Base-by-base conservation (phyloP, 345 rosid genomes). In the Eucalyptus regnans region DNA sequence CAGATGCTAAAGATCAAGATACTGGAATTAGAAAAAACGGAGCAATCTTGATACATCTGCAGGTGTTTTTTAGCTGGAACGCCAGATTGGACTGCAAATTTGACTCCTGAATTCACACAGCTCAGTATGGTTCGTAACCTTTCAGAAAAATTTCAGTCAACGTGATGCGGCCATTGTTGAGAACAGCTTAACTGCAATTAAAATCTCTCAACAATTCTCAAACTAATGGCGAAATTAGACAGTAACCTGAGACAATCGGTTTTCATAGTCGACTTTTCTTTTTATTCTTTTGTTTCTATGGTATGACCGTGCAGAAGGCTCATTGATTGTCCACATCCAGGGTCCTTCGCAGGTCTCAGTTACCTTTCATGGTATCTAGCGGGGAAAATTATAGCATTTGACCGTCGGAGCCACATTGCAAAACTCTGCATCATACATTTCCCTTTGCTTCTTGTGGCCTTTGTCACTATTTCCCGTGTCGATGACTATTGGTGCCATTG, bases 401-500 rank as follows among this genome's bases (percentile, higher is more conserved):
- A 43, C 44, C 0, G 44, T 43, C 44, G 44, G 44, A 95, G 96
- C 43, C 95, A 93, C 56, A 91, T 94, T 14, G 96, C 93, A 5
- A 94, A 95, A 87, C 93, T 93, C 43, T 94, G 95, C 89, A 88
- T 94, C 25, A 90, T 94, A 54, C 90, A 94, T 76, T 56, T 95
- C 56, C 98, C 95, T 3, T 62, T 93, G 86, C 94, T 96, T 76
- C 18, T 89, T 2, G 96, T 95, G 33, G 87, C 90, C n/a, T 90
- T 95, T 29, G 92, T 96, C 27, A 95, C 94, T 4, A 90, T 95
- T 88, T 91, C 96, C 52, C 94, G 94, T 8, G 93, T 96, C 1
- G 94, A 93, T 58, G 96, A 95, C 87, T 93, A 96, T 86, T 95
- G 96, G 96, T 95, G 94, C 89, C 96, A 96, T 52, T 96, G 98